Evolutionary conservation across 495 filamentous ascomycete species (phyloP), one percentile per base, ranked within the genome.

Genomic region (Hypoxylon intermedium): DNA sequence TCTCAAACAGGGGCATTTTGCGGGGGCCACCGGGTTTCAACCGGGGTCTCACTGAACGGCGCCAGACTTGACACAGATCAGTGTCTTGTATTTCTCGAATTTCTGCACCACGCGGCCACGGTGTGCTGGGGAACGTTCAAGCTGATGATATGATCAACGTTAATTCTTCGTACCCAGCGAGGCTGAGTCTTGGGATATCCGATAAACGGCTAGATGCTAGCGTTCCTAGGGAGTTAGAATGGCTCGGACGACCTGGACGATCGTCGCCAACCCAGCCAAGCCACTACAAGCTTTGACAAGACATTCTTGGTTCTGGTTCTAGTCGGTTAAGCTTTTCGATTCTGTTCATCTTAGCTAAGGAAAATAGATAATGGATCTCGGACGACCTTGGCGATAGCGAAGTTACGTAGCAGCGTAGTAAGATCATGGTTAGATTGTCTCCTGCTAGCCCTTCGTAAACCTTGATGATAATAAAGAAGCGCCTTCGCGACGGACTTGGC

Each of bases 11-110:
- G 65, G 61, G 31, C 80, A 56, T 75, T 79, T 38, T 76, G 80
- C 19, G 74, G 83, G 16, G 80, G 76, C 46, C 80, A 9, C 55
- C 38, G 79, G 83, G 70, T 83, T 47, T 81, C 79, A 48, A 67
- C 83, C 26, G 75, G 80, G 19, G 75, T 78, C 53, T 70, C 73
- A 26, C 60, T 69, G 30, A 62, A 23, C 57, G 55, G 46, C 28
- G 49, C 62, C 65, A 12, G 51, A 72, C 58, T 72, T 65, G 72
- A 67, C 46, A 59, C 66, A 52, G 43, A 64, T 57, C 50, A 21
- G 42, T 48, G 53, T 62, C 53, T 59, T 65, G 53, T 24, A 36
- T 60, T 28, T 34, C 48, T 49, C 21, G 11, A 37, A 13, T 30
- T 23, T 19, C 24, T 23, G 31, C 38, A 26, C 3, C 4, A 26